phyloP scores from a whole-genome alignment of 176 grass and related monocot genomes.

The Aegilops bicornis region DNA sequence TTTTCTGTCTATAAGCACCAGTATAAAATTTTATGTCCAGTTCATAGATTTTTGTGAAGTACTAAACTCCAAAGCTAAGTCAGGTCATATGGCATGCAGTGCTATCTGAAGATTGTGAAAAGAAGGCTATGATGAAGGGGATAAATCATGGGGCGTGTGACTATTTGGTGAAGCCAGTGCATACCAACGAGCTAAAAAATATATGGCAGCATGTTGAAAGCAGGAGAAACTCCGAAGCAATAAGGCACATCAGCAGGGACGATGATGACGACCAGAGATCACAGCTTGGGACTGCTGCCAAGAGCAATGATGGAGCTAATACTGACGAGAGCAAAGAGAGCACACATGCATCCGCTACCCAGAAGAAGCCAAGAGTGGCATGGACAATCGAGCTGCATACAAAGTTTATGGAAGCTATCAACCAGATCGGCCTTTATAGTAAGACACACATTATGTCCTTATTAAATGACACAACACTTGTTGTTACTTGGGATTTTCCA shows the following conservation, averaged over 20 bases:
- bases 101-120: conserved; percentile 43
- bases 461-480: background rate
- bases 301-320: conserved; percentile 11
- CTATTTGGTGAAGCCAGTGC: conserved; percentile 60
- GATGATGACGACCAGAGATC: background rate
- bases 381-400: conserved; percentile 49
- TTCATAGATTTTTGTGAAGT: background rate
- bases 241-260: background rate
- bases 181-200: conserved; percentile 40
- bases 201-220: conserved; percentile 61
- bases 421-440: conserved; percentile 54
- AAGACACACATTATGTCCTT: background rate
- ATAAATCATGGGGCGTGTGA: conserved; percentile 55
- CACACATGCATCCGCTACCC: background rate
- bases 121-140: conserved; percentile 45
- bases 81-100: conserved; percentile 32
- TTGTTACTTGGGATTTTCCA: background rate
- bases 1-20: background rate
- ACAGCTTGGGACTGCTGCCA: background rate
- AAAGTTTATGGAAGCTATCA: conserved; percentile 51
- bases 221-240: background rate
- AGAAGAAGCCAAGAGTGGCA: conserved; percentile 46
- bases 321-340: conserved; percentile 11
- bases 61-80: background rate
- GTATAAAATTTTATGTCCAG: background rate